phyloP scores from a whole-genome alignment of 305 asterid genomes.

The Fraxinus dipetala region DNA sequence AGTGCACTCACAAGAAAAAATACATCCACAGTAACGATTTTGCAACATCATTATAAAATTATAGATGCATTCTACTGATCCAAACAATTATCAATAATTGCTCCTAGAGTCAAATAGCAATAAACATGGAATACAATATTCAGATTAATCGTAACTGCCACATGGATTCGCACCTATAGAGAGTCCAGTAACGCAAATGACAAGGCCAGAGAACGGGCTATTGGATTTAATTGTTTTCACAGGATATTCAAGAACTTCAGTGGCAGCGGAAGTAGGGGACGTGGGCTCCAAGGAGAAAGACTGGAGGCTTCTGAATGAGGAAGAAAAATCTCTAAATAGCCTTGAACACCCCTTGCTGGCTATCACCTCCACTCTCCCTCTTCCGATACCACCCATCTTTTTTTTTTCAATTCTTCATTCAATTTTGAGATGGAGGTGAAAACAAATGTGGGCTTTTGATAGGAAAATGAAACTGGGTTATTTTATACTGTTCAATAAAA shows the following conservation, averaged over 20 bases:
- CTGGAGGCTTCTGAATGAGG: conserved; percentile 68
- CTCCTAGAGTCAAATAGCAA: not conserved
- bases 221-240: conserved; percentile 29
- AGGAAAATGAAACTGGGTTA: not conserved
- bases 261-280: conserved; percentile 50
- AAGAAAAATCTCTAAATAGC: conserved; percentile 60
- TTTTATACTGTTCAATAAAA: not conserved
- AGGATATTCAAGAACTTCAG: conserved; percentile 42
- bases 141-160: not conserved
- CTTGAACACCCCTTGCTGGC: conserved; percentile 83
- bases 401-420: conserved; percentile 37
- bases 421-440: not conserved
- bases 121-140: not conserved
- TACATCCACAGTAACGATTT: not conserved
- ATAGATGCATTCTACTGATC: not conserved
- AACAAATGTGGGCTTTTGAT: not conserved
- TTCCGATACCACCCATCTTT: conserved; percentile 47
- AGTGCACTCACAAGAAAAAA: not conserved
- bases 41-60: not conserved
- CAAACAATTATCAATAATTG: not conserved
- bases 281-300: conserved; percentile 53
- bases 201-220: conserved; percentile 76
- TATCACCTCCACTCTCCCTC: conserved; percentile 70
- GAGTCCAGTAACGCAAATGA: conserved; percentile 91
- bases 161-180: conserved; percentile 57